phyloP scores from a whole-genome alignment of 1,284 basidiomycete species.

The Hemileia vastatrix region DNA sequence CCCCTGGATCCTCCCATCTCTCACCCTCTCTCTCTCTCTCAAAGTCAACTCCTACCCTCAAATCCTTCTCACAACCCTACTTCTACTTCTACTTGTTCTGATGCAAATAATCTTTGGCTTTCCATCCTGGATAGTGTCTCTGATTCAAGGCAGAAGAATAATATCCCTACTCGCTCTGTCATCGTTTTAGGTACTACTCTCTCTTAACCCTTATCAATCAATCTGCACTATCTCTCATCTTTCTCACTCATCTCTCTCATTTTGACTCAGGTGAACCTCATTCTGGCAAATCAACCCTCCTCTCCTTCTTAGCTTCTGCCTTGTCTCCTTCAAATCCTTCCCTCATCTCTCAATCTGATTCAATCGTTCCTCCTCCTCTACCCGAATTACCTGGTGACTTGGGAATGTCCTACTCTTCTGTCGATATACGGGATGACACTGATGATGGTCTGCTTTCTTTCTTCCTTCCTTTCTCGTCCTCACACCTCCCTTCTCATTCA shows the following conservation, averaged over 20 bases:
- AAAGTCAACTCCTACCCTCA: too few species aligned
- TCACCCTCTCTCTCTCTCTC: too few species aligned
- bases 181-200: constrained; percentile 8
- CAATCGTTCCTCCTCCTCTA: constrained; percentile 28
- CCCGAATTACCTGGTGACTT: constrained; percentile 46
- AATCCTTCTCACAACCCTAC: too few species aligned
- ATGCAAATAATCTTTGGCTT: constrained; percentile 63
- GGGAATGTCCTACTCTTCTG: constrained; percentile 76
- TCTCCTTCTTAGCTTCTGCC: constrained; percentile 53
- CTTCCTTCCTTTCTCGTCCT: neutral
- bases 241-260: neutral
- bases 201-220: neutral
- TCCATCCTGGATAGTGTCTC: constrained; percentile 82
- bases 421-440: constrained; percentile 70
- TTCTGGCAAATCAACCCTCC: constrained; percentile 65
- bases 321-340: constrained; percentile 54
- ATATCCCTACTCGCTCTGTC: constrained; percentile 7
- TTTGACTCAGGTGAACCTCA: constrained; percentile 53
- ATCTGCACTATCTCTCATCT: neutral
- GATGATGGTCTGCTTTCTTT: constrained; percentile 62
- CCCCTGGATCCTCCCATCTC: too few species aligned
- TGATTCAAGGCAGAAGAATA: constrained; percentile 52
- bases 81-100: too few species aligned
- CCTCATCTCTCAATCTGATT: constrained; percentile 47
- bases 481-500: neutral